These are phyloP conservation scores for Neoascochyta sp. DNA, from an alignment of 2,329 filamentous ascomycete species.

Conservation along the genomic window DNA sequence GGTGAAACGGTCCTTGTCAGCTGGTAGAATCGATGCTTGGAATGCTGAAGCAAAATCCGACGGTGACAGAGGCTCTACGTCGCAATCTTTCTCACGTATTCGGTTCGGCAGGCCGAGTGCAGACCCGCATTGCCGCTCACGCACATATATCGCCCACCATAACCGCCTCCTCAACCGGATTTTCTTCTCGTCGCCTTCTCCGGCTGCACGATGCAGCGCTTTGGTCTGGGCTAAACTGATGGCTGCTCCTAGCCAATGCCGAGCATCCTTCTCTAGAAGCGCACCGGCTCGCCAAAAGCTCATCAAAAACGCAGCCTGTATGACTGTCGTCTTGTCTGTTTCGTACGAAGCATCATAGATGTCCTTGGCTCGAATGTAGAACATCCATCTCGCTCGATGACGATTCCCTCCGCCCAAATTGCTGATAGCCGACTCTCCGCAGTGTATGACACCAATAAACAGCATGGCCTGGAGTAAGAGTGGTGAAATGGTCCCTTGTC, in stretches of 20 bases:
- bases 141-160: constrained; percentile 55
- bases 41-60: constrained; percentile 40
- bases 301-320: constrained; percentile 53
- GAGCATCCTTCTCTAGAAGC: constrained; percentile 33
- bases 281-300: constrained; percentile 55
- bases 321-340: constrained; percentile 48
- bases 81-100: constrained; percentile 50
- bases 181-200: constrained; percentile 20
- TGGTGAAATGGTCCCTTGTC: constrained; percentile 45
- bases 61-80: constrained; percentile 40
- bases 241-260: constrained; percentile 44
- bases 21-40: constrained; percentile 15
- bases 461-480: constrained; percentile 53
- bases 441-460: constrained; percentile 54
- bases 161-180: constrained; percentile 47
- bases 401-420: constrained; percentile 49
- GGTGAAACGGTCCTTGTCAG: constrained; percentile 31
- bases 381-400: constrained; percentile 49
- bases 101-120: constrained; percentile 47
- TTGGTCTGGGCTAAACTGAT: constrained; percentile 52
- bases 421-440: constrained; percentile 45
- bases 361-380: constrained; percentile 51
- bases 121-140: constrained; percentile 48
- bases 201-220: constrained; percentile 42
- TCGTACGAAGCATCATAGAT: constrained; percentile 55